Base-by-base conservation (phyloP, 23 red algal genomes). In the Gracilaria vermiculophylla region DNA sequence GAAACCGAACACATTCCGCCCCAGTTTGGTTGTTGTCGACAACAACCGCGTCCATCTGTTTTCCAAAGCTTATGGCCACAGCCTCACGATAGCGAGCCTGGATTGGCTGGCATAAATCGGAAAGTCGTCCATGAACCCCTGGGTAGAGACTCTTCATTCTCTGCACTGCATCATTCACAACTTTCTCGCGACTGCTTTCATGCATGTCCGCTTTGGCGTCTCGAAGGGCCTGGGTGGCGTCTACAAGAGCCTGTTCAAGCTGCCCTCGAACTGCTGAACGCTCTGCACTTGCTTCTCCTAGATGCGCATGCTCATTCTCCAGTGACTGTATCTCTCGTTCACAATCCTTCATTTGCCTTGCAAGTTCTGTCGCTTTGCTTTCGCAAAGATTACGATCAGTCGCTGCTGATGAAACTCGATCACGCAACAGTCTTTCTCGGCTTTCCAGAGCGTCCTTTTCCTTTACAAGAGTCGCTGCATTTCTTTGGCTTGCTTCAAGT, bases 21-120 rank as follows among this genome's bases (percentile, higher is more conserved):
- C 86, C 97, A 53, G 97, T 99, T 45, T 86, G 64, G 37, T 87
- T 62, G 50, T 72, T 95, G 58, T 99, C 97, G 7, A 99, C 89
- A 36, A 99, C 97, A 11, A 99, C 89, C 0, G 97, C 92, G 51
- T 95, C 97, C 92, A 95, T 94, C 13, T 62, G 65, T 35, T 93
- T 93, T 17, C 97, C 97, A 54, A 99, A 91, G 45, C 76, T 64
- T 5, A 99, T 90, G 10, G 93, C 90, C 31, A 99, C 79, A 43
- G 97, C 97, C 37, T 90, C 89, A 15, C 89, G 81, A 74, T 99
- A 99, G 49, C 88, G 78, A 6, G 72, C 50, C 66, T 99, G 97
- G 20, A 86, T 85, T 32, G 97, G 97, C 37, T 87, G 85, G 76
- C 93, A 94, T 49, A 99, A 58, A 34, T 99, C 97, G 4, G 82